A percentile compares a stretch with the other conserved stretches of the same genome.
phyloP scores from a whole-genome alignment of 345 rosid genomes.

The Melaleuca quinquenervia region DNA sequence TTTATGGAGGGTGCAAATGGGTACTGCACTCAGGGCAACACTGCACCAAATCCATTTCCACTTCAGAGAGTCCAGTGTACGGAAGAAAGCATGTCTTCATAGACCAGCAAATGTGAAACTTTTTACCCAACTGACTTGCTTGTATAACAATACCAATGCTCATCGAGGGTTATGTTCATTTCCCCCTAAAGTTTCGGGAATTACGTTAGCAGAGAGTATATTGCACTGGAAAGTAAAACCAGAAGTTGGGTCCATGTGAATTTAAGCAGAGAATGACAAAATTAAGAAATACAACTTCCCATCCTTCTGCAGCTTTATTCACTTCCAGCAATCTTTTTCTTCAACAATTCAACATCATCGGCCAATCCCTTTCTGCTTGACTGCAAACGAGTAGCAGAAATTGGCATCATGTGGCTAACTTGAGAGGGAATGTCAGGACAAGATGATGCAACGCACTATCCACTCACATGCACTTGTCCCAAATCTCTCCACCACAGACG shows the following conservation, averaged over 20 bases:
- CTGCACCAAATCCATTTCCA: too few relatives aligned
- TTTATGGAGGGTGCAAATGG: too few relatives aligned
- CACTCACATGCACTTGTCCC: not conserved
- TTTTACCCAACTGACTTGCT: not conserved
- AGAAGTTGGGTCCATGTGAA: not conserved
- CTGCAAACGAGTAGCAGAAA: conserved; percentile 25
- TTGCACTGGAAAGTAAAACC: not conserved
- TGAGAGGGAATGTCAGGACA: not conserved
- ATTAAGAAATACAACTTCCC: not conserved
- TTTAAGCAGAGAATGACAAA: not conserved
- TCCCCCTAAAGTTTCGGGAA: not conserved
- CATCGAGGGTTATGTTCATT: not conserved
- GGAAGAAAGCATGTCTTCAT: not conserved
- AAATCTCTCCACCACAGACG: not conserved
- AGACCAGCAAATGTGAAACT: not conserved
- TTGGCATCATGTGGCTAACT: not conserved
- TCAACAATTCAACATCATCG: conserved; percentile 64
- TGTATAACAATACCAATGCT: not conserved
- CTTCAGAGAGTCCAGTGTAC: not conserved
- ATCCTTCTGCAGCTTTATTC: conserved; percentile 23
- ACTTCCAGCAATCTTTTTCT: conserved; percentile 84
- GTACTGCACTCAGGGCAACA: too few relatives aligned
- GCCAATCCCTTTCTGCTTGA: conserved; percentile 91
- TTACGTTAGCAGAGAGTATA: not conserved
- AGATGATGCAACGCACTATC: not conserved